Evolutionary conservation across 2,329 filamentous ascomycete species (phyloP).

Genomic region (Xylariaceae sp.): DNA sequence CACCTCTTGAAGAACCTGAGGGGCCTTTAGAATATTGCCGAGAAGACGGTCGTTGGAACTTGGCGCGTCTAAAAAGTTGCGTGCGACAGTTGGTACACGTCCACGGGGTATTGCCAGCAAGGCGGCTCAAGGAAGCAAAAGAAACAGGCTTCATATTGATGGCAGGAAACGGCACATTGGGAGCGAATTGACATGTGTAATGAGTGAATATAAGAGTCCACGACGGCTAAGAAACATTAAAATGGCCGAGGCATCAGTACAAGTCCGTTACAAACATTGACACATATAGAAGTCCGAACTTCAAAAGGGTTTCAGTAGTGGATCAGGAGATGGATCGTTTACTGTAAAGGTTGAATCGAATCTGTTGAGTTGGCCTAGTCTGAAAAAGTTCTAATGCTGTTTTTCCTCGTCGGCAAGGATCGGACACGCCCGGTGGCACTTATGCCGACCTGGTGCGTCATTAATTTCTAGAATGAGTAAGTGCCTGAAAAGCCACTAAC

Average conservation of each 20-base stretch:
- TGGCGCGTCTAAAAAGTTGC: slow-evolving; percentile 46
- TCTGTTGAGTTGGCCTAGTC: slow-evolving; percentile 36
- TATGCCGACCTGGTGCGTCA: neutral
- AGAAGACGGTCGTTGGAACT: slow-evolving; percentile 34
- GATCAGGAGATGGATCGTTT: slow-evolving; percentile 13
- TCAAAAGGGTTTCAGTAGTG: slow-evolving; percentile 9
- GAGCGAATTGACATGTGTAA: slow-evolving; percentile 10
- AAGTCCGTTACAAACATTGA: neutral
- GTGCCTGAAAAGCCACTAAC: neutral
- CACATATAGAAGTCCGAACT: slow-evolving; percentile 4
- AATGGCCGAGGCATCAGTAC: slow-evolving; percentile 24
- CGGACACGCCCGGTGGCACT: too few relatives aligned
- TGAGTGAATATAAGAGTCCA: neutral
- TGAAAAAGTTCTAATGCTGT: too few relatives aligned
- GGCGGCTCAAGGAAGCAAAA: slow-evolving; percentile 46
- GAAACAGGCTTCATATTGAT: slow-evolving; percentile 51
- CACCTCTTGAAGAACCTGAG: slow-evolving; percentile 34
- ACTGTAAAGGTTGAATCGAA: slow-evolving; percentile 18
- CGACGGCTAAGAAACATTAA: slow-evolving; percentile 22
- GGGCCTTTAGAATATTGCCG: slow-evolving; percentile 36
- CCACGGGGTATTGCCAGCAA: slow-evolving; percentile 51
- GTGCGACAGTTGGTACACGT: slow-evolving; percentile 55
- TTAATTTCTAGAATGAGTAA: slow-evolving; percentile 2
- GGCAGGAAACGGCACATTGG: slow-evolving; percentile 27
- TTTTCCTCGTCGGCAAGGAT: slow-evolving; percentile 26